phyloP scores from a whole-genome alignment of 2,329 filamentous ascomycete species.

The Aspergillus awamori region DNA sequence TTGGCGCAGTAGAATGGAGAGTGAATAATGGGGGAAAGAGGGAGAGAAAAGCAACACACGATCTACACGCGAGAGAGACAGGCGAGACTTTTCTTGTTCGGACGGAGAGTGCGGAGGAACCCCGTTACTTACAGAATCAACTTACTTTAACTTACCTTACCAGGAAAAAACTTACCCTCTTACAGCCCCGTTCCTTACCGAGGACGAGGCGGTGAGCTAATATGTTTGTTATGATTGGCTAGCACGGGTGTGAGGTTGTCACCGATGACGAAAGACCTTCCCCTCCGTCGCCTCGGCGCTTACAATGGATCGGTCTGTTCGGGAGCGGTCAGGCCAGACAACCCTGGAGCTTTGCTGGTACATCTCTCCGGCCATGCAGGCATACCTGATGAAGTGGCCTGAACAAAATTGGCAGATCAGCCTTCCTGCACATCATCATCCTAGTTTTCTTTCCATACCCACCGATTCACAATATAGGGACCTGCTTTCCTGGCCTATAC shows the following conservation, averaged over 20 bases:
- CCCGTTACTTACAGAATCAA: not conserved
- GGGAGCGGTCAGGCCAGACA: constrained; percentile 5
- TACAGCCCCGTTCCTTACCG: constrained; percentile 5
- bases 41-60: constrained; percentile 14
- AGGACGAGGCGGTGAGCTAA: constrained; percentile 13
- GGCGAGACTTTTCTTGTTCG: constrained; percentile 15
- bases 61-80: constrained; percentile 12
- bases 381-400: constrained; percentile 1
- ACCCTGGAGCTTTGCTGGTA: not conserved
- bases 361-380: not conserved
- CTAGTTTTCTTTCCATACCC: not conserved
- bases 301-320: not conserved
- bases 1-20: constrained; percentile 8
- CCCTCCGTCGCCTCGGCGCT: not conserved
- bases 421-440: not conserved
- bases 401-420: not conserved
- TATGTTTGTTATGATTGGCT: not conserved
- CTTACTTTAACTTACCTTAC: no score
- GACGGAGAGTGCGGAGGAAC: constrained; percentile 14
- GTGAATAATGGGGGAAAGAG: constrained; percentile 15
- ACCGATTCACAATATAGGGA: not conserved
- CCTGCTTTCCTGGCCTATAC: not conserved
- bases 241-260: not conserved
- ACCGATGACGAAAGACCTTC: constrained; percentile 16
- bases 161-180: not conserved